Evolutionary conservation across 768 basidiomycete genomes (phyloP).

Genomic region (Ramaria sp.): DNA sequence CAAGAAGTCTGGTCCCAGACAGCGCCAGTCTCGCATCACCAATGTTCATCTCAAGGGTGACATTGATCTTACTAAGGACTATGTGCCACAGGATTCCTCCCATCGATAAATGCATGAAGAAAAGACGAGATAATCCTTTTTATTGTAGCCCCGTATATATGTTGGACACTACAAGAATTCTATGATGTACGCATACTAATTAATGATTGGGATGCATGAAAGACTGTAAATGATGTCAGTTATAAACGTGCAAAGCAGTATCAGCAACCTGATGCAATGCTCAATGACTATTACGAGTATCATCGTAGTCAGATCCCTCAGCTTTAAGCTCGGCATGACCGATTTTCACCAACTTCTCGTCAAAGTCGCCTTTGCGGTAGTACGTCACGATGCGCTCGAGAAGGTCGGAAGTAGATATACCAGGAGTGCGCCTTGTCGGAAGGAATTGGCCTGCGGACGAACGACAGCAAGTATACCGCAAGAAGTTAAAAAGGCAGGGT

Average conservation of each 20-base stretch:
- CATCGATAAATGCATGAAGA: too few species aligned
- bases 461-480: not conserved
- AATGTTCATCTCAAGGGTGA: conserved; percentile 81
- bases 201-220: too few species aligned
- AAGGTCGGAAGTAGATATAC: conserved; percentile 87
- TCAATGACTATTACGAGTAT: not conserved
- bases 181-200: too few species aligned
- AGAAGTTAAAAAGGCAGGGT: too few species aligned
- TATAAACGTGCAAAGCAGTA: too few species aligned
- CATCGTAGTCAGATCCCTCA: conserved; percentile 25
- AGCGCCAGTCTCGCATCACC: conserved; percentile 73
- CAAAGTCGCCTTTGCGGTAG: conserved; percentile 78
- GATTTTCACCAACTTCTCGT: conserved; percentile 84
- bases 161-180: too few species aligned
- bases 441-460: conserved; percentile 70
- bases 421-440: conserved; percentile 89
- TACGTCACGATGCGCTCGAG: conserved; percentile 85
- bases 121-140: too few species aligned
- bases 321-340: conserved; percentile 63
- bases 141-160: too few species aligned
- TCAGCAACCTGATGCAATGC: too few species aligned
- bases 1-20: conserved; percentile 59
- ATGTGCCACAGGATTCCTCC: too few species aligned
- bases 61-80: conserved; percentile 48
- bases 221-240: too few species aligned